These are phyloP conservation scores for Talaromyces albobiverticillius DNA, from an alignment of 2,329 filamentous ascomycete species.

Conservation along the genomic window DNA sequence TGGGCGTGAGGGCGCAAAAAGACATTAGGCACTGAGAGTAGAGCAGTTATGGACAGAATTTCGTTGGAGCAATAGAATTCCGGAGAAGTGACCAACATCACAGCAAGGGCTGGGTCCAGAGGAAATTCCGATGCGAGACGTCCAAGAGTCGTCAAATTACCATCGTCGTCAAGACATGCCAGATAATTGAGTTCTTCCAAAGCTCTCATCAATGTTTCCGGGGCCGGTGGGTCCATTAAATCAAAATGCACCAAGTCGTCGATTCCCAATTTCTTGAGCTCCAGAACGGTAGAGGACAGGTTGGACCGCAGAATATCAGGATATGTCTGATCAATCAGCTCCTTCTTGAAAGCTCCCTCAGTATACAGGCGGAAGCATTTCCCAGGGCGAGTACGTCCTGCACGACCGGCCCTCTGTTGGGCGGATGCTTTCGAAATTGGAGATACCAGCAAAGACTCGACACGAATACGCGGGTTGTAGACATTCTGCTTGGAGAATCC, in stretches of 20 bases:
- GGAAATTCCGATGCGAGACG: slow-evolving; percentile 91
- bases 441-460: slow-evolving; percentile 95
- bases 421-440: slow-evolving; percentile 97
- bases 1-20: slow-evolving; percentile 84
- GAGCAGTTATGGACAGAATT: slow-evolving; percentile 88
- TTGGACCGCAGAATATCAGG: slow-evolving; percentile 95
- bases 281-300: slow-evolving; percentile 87
- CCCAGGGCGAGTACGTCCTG: slow-evolving; percentile 94
- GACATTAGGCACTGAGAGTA: slow-evolving; percentile 91
- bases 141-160: slow-evolving; percentile 82
- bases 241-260: slow-evolving; percentile 97
- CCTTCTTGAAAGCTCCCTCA: slow-evolving; percentile 92
- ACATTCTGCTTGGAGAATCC: slow-evolving; percentile 99
- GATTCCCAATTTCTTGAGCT: slow-evolving; percentile 95
- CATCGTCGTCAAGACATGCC: slow-evolving; percentile 93
- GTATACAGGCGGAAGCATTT: slow-evolving; percentile 98
- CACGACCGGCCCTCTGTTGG: slow-evolving; percentile 96
- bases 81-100: slow-evolving; percentile 96
- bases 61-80: slow-evolving; percentile 99
- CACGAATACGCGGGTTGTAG: slow-evolving; percentile 93
- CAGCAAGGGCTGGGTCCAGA: slow-evolving; percentile 86
- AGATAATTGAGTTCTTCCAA: slow-evolving; percentile 97
- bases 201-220: slow-evolving; percentile 97
- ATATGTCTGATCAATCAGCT: slow-evolving; percentile 95
- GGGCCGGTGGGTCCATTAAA: slow-evolving; percentile 95